Evolutionary conservation across 257 asterid genomes (phyloP), one percentile per base, ranked within the genome.

Genomic region (Scutellaria baicalensis): DNA sequence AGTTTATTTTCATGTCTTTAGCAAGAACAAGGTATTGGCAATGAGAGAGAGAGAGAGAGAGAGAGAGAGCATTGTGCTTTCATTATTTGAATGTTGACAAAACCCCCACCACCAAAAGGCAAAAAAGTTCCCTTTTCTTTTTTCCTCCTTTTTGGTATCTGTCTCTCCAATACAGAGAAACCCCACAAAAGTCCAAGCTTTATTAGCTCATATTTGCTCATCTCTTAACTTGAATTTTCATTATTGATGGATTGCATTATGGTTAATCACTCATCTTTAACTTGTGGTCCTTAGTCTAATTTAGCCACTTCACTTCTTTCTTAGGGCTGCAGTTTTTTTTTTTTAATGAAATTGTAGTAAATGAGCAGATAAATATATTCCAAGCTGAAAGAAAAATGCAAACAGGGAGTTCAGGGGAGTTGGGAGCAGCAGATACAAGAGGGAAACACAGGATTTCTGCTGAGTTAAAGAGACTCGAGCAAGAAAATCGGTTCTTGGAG

Each of bases 401-500:
- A 82, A 75, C 83, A 8, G 83, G 44, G 66, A 82, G 79, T 76
- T 76, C 84, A 59, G 95, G 79, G 68, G 86, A 78, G 69, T 72
- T 47, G 60, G 75, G 73, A 43, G 80, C 79, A 35, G 16, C 84
- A 9, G 97, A 86, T 80, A 73, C 86, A 10, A 86, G 95, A 81
- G 98, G 96, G 77, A 92, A 89, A 56, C 98, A 92, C 78, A 69
- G 80, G 81, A 78, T 92, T 83, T 81, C 89, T 39, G 96, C 94
- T 59, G 94, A 92, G 83, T 66, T 92, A 78, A 92, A 92, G 84
- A 86, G 95, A 60, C 86, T 89, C 56, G 94, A 89, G 74, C 98
- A 92, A 81, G 98, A 89, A 82, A 69, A 87, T 70, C 88, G 94
- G 66, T 89, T 86, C 79, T 81, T 92, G 83, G 94, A 92, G 95